Evolutionary conservation across 495 filamentous ascomycete genomes (phyloP), one percentile per base, ranked within the genome.

Genomic region (Xylaria palmicola): DNA sequence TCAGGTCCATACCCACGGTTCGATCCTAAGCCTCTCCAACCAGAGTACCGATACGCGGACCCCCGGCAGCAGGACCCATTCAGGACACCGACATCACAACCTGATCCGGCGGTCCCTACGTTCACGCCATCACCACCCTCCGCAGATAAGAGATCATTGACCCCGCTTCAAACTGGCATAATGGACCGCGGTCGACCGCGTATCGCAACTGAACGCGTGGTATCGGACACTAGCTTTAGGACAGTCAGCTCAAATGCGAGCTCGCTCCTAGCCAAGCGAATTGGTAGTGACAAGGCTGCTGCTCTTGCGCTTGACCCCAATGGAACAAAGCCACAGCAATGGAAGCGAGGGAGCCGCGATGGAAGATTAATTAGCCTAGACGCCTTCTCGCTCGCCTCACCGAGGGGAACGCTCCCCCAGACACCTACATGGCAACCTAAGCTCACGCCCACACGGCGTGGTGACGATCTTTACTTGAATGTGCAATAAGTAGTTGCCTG

Each of bases 371-470:
- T 74, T 62, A 56, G 65, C 65, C 47, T 65, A 54, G 24, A 63
- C 51, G 45, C 51, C 57, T 40, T 60, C 34, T 22, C 57, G 36
- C 43, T 58, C 32, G 48, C 49, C 40, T 61, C 60, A 7, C 20
- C 65, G 13, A 63, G 17, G 13, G 66, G 60, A 26, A 67, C 73
- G n/a, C 60, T 77, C 40, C 80, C 81, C 1, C 69, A 66, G 15
- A 83, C 81, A 37, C 81, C 81, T 0, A 77, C 72, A 1, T 84
- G 81, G 79, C 68, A 76, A 60, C 78, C 81, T 32, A 74, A 68
- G 54, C 53, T 78, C 22, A 77, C 76, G 27, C 74, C 76, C 9
- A 78, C 74, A 34, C 68, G 76, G 62, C 69, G 67, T 12, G 75
- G 76, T 27, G 72, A 76, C 20, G 74, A 78, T 43, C 65, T 78